Evolutionary conservation across 306 rosid species (phyloP).

Genomic region (Medicago ruthenica): DNA sequence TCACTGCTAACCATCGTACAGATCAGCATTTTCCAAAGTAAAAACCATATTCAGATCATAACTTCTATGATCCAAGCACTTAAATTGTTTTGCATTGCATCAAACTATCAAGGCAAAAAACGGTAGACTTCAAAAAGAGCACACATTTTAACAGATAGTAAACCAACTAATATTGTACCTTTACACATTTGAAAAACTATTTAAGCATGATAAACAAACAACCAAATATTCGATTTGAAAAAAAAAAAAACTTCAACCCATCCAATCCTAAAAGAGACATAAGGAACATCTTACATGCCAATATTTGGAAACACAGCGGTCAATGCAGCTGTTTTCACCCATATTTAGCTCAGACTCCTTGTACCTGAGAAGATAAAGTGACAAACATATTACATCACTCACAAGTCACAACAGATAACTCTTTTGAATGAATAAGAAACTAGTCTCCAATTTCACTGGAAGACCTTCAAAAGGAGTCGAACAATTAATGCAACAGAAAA

Average conservation of each 20-base stretch:
- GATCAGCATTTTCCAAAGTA: not conserved
- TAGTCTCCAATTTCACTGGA: constrained; percentile 16
- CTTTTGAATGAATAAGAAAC: constrained; percentile 7
- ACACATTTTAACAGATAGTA: constrained; percentile 5
- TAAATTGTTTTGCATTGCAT: constrained; percentile 1
- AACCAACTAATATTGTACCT: constrained; percentile 13
- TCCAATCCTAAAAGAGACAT: not conserved
- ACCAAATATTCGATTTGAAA: not conserved
- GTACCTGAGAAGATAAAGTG: constrained; percentile 63
- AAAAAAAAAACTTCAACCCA: not conserved
- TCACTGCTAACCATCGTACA: too few relatives aligned
- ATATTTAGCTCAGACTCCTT: constrained; percentile 94
- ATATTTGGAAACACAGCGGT: constrained; percentile 96
- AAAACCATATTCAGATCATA: constrained; percentile 9
- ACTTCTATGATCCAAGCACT: not conserved
- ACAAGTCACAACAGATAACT: constrained; percentile 7
- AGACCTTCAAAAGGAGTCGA: not conserved
- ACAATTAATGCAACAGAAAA: constrained; percentile 7
- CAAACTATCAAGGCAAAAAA: constrained; percentile 8
- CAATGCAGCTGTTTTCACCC: constrained; percentile 99
- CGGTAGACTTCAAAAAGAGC: constrained; percentile 6
- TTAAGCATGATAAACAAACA: not conserved
- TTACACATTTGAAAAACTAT: constrained; percentile 1
- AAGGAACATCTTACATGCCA: constrained; percentile 79
- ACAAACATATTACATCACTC: constrained; percentile 6